phyloP scores from a whole-genome alignment of 148 eudicot genomes.

The Linanthus parryae region DNA sequence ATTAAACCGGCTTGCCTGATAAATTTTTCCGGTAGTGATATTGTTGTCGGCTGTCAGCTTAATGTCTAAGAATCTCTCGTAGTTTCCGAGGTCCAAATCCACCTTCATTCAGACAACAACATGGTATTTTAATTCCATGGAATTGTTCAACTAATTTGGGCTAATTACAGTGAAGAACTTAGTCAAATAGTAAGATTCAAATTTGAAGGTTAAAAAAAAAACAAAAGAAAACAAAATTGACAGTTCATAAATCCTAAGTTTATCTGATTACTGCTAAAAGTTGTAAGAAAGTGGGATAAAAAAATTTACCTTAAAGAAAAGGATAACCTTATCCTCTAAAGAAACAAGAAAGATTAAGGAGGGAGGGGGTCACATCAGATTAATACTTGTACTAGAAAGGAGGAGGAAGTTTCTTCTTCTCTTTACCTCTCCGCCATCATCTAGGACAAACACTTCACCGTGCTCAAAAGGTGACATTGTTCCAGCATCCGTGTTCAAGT shows the following conservation, averaged over 20 bases:
- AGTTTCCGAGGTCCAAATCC: conserved; percentile 97
- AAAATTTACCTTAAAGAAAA: neutral
- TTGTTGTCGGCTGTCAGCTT: conserved; percentile 80
- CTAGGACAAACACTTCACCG: conserved; percentile 90
- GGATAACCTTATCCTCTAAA: neutral
- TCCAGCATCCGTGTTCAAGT: conserved; percentile 94
- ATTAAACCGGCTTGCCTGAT: conserved; percentile 46
- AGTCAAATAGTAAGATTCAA: too few relatives aligned
- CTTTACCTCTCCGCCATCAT: conserved; percentile 96
- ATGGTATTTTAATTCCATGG: too few relatives aligned
- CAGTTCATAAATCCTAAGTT: neutral
- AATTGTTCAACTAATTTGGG: too few relatives aligned
- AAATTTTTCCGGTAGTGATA: conserved; percentile 94
- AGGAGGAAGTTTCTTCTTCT: too few relatives aligned
- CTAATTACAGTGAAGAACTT: too few relatives aligned
- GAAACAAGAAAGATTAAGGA: too few relatives aligned
- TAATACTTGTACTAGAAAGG: too few relatives aligned
- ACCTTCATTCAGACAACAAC: conserved; percentile 55
- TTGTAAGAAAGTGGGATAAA: neutral
- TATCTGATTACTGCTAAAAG: neutral
- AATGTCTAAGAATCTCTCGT: conserved; percentile 86
- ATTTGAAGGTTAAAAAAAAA: neutral
- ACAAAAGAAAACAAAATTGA: neutral
- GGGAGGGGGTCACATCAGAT: too few relatives aligned
- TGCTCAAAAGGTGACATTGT: conserved; percentile 99